Conservation (phyloP, 257 asterid species). For the Voacanga thouarsii region DNA sequence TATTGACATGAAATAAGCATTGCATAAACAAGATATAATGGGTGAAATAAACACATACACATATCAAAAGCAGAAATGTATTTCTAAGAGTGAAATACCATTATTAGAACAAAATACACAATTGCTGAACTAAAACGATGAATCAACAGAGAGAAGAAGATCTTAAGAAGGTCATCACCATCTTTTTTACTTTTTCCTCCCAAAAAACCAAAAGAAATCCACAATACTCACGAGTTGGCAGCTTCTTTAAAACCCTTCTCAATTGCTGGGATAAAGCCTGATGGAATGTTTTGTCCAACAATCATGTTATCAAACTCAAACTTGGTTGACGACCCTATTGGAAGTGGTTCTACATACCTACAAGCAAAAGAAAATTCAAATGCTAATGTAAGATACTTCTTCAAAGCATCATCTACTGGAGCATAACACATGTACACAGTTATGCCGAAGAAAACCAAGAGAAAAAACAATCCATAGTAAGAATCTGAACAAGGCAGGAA, state of each 20-base stretch:
- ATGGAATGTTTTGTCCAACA: slow-evolving; percentile 87
- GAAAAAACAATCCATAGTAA: not conserved
- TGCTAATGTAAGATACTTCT: not conserved
- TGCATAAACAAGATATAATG: not conserved
- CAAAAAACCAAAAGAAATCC: slow-evolving; percentile 5
- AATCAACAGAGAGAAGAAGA: not conserved
- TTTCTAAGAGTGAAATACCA: not conserved
- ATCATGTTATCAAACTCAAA: slow-evolving; percentile 86
- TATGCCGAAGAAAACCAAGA: not conserved
- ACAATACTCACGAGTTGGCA: slow-evolving; percentile 82
- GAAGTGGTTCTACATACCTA: slow-evolving; percentile 93
- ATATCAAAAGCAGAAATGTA: not conserved
- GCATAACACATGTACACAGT: no score
- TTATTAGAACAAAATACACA: not conserved
- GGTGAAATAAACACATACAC: not conserved
- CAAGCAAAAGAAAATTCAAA: slow-evolving; percentile 19
- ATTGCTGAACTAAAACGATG: not conserved
- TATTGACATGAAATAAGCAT: not conserved
- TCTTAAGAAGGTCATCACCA: not conserved
- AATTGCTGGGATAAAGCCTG: slow-evolving; percentile 89
- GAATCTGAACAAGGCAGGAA: not conserved
- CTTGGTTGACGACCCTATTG: slow-evolving; percentile 67
- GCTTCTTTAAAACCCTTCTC: slow-evolving; percentile 99
- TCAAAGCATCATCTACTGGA: not conserved
- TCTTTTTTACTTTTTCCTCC: no score